Evolutionary conservation across 108 stramenopile genomes (phyloP).

Genomic region (Cyclotella kingstonii): DNA sequence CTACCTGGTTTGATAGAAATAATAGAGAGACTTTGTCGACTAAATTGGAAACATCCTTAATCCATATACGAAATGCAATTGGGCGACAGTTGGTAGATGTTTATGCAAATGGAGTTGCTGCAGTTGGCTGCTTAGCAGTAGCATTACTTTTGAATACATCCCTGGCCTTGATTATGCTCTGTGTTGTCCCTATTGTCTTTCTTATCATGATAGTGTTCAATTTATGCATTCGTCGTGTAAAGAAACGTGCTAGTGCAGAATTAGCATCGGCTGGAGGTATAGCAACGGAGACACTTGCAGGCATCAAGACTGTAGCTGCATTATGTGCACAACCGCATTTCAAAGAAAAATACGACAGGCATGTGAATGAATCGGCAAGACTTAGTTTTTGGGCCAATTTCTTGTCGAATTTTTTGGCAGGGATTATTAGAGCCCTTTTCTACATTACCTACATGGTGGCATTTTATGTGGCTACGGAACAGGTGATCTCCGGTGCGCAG

Average conservation of each 20-base stretch:
- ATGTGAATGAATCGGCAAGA: slow-evolving; percentile 15
- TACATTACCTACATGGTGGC: slow-evolving; percentile 40
- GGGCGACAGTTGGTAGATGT: slow-evolving; percentile 41
- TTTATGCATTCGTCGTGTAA: slow-evolving; percentile 17
- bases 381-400: slow-evolving; percentile 17
- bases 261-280: slow-evolving; percentile 38
- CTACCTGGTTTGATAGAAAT: slow-evolving; percentile 48
- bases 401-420: slow-evolving; percentile 32
- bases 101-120: slow-evolving; percentile 27
- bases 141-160: slow-evolving; percentile 31
- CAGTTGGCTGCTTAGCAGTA: slow-evolving; percentile 34
- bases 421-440: slow-evolving; percentile 42
- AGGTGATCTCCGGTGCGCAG: slow-evolving; percentile 23
- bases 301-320: slow-evolving; percentile 60
- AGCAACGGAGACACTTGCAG: slow-evolving; percentile 59
- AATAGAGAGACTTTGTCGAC: slow-evolving; percentile 37
- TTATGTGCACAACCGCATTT: slow-evolving; percentile 52
- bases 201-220: slow-evolving; percentile 27
- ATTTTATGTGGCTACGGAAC: slow-evolving; percentile 45
- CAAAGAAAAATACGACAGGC: slow-evolving; percentile 28
- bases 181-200: slow-evolving; percentile 26
- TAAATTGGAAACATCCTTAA: slow-evolving; percentile 34
- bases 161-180: slow-evolving; percentile 37
- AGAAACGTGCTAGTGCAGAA: slow-evolving; percentile 16
- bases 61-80: slow-evolving; percentile 38